Percentiles rank a stretch among this genome's conserved stretches.
These are phyloP conservation scores for Eucalyptus victrix DNA, from an alignment of 345 rosid genomes.

Conservation along the genomic window DNA sequence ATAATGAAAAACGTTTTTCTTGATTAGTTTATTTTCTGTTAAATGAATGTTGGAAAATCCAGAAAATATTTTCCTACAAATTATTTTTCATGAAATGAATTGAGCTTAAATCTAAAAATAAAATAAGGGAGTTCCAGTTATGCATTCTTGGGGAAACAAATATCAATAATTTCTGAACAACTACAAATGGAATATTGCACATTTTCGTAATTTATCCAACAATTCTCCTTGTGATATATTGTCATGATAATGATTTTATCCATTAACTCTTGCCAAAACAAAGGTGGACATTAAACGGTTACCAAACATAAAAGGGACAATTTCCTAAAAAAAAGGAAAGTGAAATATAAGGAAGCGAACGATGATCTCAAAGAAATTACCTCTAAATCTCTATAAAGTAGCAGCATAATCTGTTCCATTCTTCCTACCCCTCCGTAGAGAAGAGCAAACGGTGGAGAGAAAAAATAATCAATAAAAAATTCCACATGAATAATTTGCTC, in stretches of 20 bases:
- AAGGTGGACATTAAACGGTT: not conserved
- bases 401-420: not conserved
- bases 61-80: too few relatives aligned
- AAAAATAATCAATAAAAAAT: not conserved
- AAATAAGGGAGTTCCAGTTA: not conserved
- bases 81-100: too few relatives aligned
- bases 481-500: not conserved
- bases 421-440: not conserved
- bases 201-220: not conserved
- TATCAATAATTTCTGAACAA: not conserved
- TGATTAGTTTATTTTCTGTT: too few relatives aligned
- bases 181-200: not conserved
- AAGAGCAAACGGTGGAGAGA: not conserved
- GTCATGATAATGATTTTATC: not conserved
- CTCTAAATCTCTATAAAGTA: not conserved
- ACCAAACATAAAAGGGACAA: not conserved
- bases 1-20: too few relatives aligned
- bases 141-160: not conserved
- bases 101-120: not conserved
- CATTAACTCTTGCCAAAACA: not conserved
- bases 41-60: accelerated
- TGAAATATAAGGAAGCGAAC: not conserved
- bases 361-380: not conserved
- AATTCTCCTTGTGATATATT: not conserved
- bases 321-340: not conserved